These are phyloP conservation scores for Bruguiera gymnorhiza DNA, from an alignment of 345 rosid species.

Conservation along the genomic window DNA sequence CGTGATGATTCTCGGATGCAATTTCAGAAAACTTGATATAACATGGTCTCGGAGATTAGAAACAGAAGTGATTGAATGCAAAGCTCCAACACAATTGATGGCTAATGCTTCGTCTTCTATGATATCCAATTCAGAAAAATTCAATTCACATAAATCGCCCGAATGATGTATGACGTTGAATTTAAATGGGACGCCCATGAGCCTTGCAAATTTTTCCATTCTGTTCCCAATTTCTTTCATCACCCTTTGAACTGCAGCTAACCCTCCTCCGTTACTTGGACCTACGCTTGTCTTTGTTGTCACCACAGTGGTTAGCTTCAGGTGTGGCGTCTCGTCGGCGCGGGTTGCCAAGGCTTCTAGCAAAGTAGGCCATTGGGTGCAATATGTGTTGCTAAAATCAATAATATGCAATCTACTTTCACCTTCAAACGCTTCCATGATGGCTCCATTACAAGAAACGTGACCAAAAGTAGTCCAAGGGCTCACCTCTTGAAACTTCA, in stretches of 20 bases:
- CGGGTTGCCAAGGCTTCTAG: conserved; percentile 96
- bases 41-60: conserved; percentile 61
- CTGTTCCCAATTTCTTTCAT: conserved; percentile 90
- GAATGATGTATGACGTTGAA: conserved; percentile 73
- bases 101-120: conserved; percentile 75
- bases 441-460: conserved; percentile 86
- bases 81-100: conserved; percentile 61
- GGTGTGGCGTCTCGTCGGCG: conserved; percentile 81
- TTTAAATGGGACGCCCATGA: conserved; percentile 96
- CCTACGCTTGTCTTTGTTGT: conserved; percentile 28
- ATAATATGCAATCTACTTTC: conserved; percentile 74
- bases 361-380: conserved; percentile 98
- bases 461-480: conserved; percentile 99
- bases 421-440: conserved; percentile 87
- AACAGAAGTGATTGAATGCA: conserved; percentile 51
- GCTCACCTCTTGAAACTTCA: conserved; percentile 90
- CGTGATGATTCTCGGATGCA: conserved; percentile 75
- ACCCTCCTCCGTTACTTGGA: conserved; percentile 30
- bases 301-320: conserved; percentile 68
- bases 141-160: conserved; percentile 67
- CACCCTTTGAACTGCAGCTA: conserved; percentile 47
- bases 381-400: conserved; percentile 84
- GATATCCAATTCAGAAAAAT: conserved; percentile 48
- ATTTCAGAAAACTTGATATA: conserved; percentile 49
- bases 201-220: conserved; percentile 93